phyloP scores from a whole-genome alignment of 129 eudicot genomes.

The Smallanthus sonchifolius region DNA sequence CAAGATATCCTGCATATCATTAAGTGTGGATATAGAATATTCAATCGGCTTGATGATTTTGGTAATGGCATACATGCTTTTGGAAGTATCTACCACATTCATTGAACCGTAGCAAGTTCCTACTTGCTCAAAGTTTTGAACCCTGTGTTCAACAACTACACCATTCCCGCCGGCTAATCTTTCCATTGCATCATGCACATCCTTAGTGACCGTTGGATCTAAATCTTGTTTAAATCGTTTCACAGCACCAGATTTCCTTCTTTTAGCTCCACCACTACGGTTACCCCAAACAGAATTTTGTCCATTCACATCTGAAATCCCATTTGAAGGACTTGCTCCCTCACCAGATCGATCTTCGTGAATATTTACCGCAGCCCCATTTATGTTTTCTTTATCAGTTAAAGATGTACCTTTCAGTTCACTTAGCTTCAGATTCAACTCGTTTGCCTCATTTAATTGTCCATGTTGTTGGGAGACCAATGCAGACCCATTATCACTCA shows the following conservation, averaged over 20 bases:
- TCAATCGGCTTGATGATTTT: slow-evolving; percentile 67
- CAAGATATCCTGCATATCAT: slow-evolving; percentile 48
- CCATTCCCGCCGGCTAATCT: slow-evolving; percentile 24
- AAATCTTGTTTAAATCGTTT: slow-evolving; percentile 63
- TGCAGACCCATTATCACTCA: slow-evolving; percentile 36
- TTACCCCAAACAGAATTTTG: slow-evolving; percentile 37
- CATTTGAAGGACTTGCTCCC: slow-evolving; percentile 31
- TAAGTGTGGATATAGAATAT: slow-evolving; percentile 47
- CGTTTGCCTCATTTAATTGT: slow-evolving; percentile 33
- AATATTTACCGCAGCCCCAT: slow-evolving; percentile 8
- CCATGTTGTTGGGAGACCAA: slow-evolving; percentile 19
- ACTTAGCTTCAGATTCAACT: slow-evolving; percentile 37
- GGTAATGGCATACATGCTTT: slow-evolving; percentile 48
- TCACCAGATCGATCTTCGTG: slow-evolving; percentile 33
- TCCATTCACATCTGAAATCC: slow-evolving; percentile 35
- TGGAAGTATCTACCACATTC: slow-evolving; percentile 33
- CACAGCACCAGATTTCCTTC: slow-evolving; percentile 73
- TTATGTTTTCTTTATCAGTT: slow-evolving; percentile 18
- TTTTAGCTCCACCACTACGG: slow-evolving; percentile 55
- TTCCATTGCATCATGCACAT: slow-evolving; percentile 28
- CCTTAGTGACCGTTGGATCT: slow-evolving; percentile 12
- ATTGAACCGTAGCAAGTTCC: slow-evolving; percentile 29
- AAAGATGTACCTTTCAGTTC: slow-evolving; percentile 38
- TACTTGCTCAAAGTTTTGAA: slow-evolving; percentile 32
- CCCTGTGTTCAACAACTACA: slow-evolving; percentile 28